Evolutionary conservation across 805 yeast genomes (phyloP).

Genomic region (Wickerhamiella qilinensis): DNA sequence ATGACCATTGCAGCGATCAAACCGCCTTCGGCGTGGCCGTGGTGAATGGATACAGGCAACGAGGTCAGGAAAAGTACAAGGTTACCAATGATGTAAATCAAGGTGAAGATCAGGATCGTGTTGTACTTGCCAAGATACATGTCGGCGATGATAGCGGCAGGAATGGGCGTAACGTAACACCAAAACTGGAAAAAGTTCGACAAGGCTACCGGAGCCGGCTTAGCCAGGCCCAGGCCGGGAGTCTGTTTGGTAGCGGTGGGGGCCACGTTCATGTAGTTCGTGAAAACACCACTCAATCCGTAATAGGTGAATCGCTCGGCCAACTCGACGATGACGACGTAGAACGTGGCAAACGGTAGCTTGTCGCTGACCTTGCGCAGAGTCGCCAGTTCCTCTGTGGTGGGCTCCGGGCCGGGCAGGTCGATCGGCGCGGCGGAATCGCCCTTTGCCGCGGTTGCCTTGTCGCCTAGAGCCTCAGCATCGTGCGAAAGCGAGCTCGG

Average conservation of each 20-base stretch:
- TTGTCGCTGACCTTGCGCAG: conserved; percentile 36
- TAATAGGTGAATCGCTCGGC: conserved; percentile 72
- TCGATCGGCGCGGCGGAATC: too few species aligned
- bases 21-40: conserved; percentile 35
- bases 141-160: conserved; percentile 65
- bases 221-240: conserved; percentile 40
- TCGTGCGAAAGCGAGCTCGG: too few species aligned
- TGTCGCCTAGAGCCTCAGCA: too few species aligned
- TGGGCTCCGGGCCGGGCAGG: conserved; percentile 22
- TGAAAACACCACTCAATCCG: conserved; percentile 61
- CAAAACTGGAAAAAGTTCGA: conserved; percentile 66
- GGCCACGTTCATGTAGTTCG: conserved; percentile 52
- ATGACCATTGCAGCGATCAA: conserved; percentile 37
- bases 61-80: conserved; percentile 54
- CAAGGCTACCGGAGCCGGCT: conserved; percentile 52
- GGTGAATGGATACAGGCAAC: conserved; percentile 37
- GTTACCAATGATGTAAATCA: conserved; percentile 44
- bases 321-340: conserved; percentile 56
- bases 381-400: conserved; percentile 36
- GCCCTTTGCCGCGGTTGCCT: too few species aligned
- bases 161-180: conserved; percentile 66
- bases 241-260: conserved; percentile 18
- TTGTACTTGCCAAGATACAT: conserved; percentile 56
- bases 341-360: conserved; percentile 41
- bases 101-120: conserved; percentile 46